Base-by-base conservation (phyloP, 2,329 filamentous ascomycete species). In the Scytalidium lignicola region DNA sequence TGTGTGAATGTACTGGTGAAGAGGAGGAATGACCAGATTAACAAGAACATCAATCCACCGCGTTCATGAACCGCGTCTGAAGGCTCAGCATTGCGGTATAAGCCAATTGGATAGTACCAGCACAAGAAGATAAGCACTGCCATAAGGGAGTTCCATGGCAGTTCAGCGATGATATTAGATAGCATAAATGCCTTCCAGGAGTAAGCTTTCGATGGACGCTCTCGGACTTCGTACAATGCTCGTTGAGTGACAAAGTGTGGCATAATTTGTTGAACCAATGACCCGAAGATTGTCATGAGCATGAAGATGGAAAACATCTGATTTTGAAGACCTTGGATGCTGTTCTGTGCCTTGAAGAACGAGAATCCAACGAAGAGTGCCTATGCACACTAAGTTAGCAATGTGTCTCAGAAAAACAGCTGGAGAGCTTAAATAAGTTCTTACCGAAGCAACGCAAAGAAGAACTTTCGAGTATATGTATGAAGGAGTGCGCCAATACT, bases 101-200 rank as follows among this genome's bases (percentile, higher is more conserved):
- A 76, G 2, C 87, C 87, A 47, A 95, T 79, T 1, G 89, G 88
- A 65, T 90, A 95, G 74, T 95, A 95, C 79, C 86, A 91, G 64
- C 76, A 83, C 60, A 88, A 76, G 72, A 74, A 95, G 73, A 90
- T 85, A 58, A 93, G 70, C 19, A 83, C 74, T 1, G 81, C 79
- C 76, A 88, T 85, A 41, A 92, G 68, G 18, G 41, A n/a, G 64
- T 93, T 88, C 82, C 87, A 95, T 0, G 90, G 88, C 3, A 95
- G 72, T 66, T 95, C 90, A 51, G 91, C 88, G 28, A 90, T 70
- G 55, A 95, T 86, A 37, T 86, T 82, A 51, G 86, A 86, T 0
- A 85, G 62, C 60, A 87, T 74, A 10, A 86, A 67, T 28, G 83
- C 69, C 50, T 85, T 69, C 71, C 82, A 86, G 2, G 79, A 83